Conservation (phyloP, 495 filamentous ascomycete genomes). For the Trichoderma gamsii region DNA sequence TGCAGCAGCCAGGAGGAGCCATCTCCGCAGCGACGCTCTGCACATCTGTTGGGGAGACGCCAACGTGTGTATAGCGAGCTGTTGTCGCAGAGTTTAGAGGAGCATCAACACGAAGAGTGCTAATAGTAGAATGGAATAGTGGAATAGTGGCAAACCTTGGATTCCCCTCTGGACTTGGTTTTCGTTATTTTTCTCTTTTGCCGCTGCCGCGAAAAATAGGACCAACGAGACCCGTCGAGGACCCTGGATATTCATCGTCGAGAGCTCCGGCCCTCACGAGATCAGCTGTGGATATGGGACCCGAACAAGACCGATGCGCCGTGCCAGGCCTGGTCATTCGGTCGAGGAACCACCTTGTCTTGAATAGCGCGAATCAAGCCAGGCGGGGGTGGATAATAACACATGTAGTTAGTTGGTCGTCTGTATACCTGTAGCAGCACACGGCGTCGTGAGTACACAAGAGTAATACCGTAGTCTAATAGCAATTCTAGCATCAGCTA, state of each 20-base stretch:
- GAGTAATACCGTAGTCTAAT: too few relatives aligned
- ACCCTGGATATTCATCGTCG: slow-evolving; percentile 7
- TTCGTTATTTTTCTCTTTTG: not conserved
- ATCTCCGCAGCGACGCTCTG: not conserved
- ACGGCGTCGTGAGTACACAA: too few relatives aligned
- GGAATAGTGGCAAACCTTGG: not conserved
- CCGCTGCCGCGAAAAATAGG: not conserved
- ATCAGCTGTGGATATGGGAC: slow-evolving; percentile 8
- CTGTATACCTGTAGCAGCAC: too few relatives aligned
- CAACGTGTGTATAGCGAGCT: not conserved
- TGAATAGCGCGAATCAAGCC: not conserved
- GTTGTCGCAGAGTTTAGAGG: not conserved
- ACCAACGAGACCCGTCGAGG: not conserved
- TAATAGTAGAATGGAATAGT: not conserved
- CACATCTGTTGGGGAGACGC: not conserved
- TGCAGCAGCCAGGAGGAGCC: not conserved
- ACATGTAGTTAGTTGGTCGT: too few relatives aligned
- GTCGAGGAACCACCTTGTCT: not conserved
- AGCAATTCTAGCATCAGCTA: too few relatives aligned
- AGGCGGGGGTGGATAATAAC: slow-evolving; percentile 1
- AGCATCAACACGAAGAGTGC: not conserved
- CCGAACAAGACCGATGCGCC: slow-evolving; percentile 11
- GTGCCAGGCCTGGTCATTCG: slow-evolving; percentile 4
- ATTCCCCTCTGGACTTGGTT: not conserved
- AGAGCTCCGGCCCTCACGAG: slow-evolving; percentile 10